Percentiles rank a stretch among this genome's conserved stretches.
Conservation (phyloP, 768 basidiomycete genomes). For the Polyporus arcularius region DNA sequence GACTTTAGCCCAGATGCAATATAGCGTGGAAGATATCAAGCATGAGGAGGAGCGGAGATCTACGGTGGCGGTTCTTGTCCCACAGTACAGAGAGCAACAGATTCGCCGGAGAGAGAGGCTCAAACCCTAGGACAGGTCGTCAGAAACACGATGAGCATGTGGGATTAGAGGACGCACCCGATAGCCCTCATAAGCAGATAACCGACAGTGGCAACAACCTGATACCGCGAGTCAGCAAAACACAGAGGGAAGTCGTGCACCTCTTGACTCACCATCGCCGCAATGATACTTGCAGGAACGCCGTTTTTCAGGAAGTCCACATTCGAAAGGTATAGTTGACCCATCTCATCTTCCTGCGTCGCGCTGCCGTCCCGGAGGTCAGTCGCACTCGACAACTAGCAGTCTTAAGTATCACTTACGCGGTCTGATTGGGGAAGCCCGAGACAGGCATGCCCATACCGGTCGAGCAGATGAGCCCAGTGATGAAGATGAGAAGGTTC, state of each 20-base stretch:
- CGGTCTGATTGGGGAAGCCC: conserved; percentile 98
- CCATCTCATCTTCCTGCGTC: conserved; percentile 93
- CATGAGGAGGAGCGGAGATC: background rate
- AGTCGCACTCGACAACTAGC: background rate
- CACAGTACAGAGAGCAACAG: no score
- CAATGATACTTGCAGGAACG: conserved; percentile 90
- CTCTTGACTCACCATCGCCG: conserved; percentile 61
- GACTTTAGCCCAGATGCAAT: background rate
- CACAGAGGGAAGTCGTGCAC: conserved; percentile 2
- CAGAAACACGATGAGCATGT: background rate
- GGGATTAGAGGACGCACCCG: conserved; percentile 52
- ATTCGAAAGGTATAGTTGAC: conserved; percentile 82
- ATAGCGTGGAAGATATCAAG: background rate
- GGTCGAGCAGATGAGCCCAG: conserved; percentile 87
- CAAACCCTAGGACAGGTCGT: background rate
- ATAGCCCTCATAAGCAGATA: conserved; percentile 73
- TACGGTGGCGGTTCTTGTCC: background rate
- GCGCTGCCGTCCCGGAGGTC: conserved; percentile 55
- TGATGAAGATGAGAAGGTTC: conserved; percentile 90
- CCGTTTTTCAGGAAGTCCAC: conserved; percentile 93
- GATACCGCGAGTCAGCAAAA: conserved; percentile 1
- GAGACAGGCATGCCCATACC: conserved; percentile 99
- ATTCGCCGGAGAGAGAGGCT: background rate
- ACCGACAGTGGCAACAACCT: conserved; percentile 88
- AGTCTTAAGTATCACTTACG: conserved; percentile 54